Base-by-base conservation (phyloP, 2,329 filamentous ascomycete genomes). In the Tolypocladium pustulatum region DNA sequence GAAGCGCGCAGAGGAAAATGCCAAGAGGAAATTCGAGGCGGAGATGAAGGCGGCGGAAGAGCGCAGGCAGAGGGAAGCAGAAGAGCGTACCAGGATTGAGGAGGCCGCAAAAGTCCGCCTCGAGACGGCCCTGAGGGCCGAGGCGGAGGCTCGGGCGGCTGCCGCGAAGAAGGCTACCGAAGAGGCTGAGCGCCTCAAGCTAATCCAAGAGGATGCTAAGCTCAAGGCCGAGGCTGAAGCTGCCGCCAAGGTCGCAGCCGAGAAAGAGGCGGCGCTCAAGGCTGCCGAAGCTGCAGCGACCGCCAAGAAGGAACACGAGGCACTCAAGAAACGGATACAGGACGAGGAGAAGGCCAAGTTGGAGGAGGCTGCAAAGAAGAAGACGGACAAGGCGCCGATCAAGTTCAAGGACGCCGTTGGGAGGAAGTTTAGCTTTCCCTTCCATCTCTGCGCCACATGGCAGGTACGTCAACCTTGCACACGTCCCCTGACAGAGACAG, bases 381-480 rank as follows among this genome's bases (percentile, higher is more conserved):
- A 72, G 63, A 81, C 81, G 61, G 82, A 86, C 46, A 89, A 90
- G 71, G 79, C 85, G 51, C 90, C 89, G 2, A 90, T 96, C 71
- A 87, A 87, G 65, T 96, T 96, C 76, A 95, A 95, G 73, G 92
- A 97, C 70, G 91, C 91, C 0, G 85, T 97, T 20, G 90, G 90
- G 37, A 83, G 92, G 64, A 96, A 95, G 72, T 97, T 95, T 71
- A 94, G 85, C 73, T 96, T 97, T 68, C 92, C 92, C 1, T 96
- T 87, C 74, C 84, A 92, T 62, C 72, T 95, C 36, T 96, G 91
- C 72, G 84, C 86, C 67, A 94, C 87, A 3, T 95, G 91, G 91
- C 77, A 80, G 76, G 89, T 92, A 83, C 70, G 84, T 81, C 58
- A 20, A 36, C 17, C 5, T 20, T 17, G 25, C 22, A 32, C 46